A percentile compares a stretch with the other conserved stretches of the same genome.
Conservation (phyloP, 768 basidiomycete genomes). For the Pleurotus pulmonarius region DNA sequence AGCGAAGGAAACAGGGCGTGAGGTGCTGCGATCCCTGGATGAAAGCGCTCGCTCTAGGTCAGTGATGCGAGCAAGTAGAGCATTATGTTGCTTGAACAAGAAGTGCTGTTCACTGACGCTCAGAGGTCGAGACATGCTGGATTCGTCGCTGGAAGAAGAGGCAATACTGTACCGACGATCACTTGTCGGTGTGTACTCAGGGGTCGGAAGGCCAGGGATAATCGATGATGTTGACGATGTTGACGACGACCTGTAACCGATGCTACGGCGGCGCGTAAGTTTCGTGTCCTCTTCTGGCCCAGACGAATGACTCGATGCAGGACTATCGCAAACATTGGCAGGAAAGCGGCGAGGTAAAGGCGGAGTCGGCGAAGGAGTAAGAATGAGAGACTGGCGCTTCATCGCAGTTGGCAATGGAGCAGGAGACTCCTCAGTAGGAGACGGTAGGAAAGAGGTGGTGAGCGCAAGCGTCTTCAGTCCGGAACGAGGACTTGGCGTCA, state of each 20-base stretch:
- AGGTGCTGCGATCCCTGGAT: conserved; percentile 35
- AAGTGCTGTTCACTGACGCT: conserved; percentile 80
- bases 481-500: conserved; percentile 44
- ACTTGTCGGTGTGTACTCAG: conserved; percentile 65
- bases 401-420: conserved; percentile 13
- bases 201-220: conserved; percentile 57
- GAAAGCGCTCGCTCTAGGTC: conserved; percentile 73
- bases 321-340: conserved; percentile 29
- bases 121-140: conserved; percentile 46
- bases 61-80: conserved; percentile 77
- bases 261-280: conserved; percentile 59
- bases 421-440: conserved; percentile 11
- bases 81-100: conserved; percentile 80
- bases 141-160: conserved; percentile 28
- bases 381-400: conserved; percentile 29
- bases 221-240: conserved; percentile 20
- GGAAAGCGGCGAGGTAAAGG: conserved; percentile 28
- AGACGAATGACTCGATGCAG: conserved; percentile 11
- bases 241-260: conserved; percentile 63
- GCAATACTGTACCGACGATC: conserved; percentile 38
- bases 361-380: conserved; percentile 26
- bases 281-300: conserved; percentile 28
- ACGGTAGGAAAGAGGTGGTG: conserved; percentile 19
- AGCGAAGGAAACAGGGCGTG: conserved; percentile 47
- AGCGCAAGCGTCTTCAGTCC: conserved; percentile 55